A percentile compares a stretch with the other conserved stretches of the same genome.
Evolutionary conservation across 169 alveolate genomes (phyloP).

Genomic region (Cryptosporidium viatorum): DNA sequence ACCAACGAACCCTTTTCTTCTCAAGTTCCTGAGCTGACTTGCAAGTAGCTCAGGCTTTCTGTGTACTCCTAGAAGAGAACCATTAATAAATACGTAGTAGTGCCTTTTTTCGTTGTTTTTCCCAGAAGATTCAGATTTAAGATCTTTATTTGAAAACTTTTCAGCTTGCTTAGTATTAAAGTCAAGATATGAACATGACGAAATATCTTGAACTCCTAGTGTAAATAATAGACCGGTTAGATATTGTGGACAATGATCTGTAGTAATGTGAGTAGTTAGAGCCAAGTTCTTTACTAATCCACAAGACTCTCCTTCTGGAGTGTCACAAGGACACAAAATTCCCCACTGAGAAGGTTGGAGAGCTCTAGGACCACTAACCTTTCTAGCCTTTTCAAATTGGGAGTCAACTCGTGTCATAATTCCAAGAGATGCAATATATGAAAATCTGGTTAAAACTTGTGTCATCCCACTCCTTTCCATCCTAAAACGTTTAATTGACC

Average conservation of each 20-base stretch:
- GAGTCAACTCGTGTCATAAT: constrained; percentile 94
- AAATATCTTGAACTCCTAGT: constrained; percentile 85
- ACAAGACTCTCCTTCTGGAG: constrained; percentile 99
- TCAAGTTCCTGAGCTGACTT: constrained; percentile 88
- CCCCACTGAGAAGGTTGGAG: constrained; percentile 99
- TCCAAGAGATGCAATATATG: constrained; percentile 96
- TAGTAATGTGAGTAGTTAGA: constrained; percentile 97
- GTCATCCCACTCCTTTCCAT: constrained; percentile 99
- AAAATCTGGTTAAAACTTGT: constrained; percentile 95
- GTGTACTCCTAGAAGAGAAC: constrained; percentile 94
- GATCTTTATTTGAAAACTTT: background rate
- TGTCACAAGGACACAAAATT: constrained; percentile 99
- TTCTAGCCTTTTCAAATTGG: constrained; percentile 93
- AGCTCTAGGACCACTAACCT: constrained; percentile 99
- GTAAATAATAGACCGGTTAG: constrained; percentile 80
- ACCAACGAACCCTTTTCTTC: constrained; percentile 96
- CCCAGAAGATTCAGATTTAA: background rate
- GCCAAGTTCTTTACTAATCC: constrained; percentile 98
- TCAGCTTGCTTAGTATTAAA: constrained; percentile 22
- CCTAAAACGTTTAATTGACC: constrained; percentile 98
- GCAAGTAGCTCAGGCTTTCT: constrained; percentile 90
- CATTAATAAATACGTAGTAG: constrained; percentile 94
- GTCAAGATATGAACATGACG: constrained; percentile 81
- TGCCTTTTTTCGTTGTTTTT: constrained; percentile 80
- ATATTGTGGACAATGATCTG: constrained; percentile 90